These are phyloP conservation scores for Mycena vitilis DNA, from an alignment of 768 basidiomycete species.

Conservation along the genomic window DNA sequence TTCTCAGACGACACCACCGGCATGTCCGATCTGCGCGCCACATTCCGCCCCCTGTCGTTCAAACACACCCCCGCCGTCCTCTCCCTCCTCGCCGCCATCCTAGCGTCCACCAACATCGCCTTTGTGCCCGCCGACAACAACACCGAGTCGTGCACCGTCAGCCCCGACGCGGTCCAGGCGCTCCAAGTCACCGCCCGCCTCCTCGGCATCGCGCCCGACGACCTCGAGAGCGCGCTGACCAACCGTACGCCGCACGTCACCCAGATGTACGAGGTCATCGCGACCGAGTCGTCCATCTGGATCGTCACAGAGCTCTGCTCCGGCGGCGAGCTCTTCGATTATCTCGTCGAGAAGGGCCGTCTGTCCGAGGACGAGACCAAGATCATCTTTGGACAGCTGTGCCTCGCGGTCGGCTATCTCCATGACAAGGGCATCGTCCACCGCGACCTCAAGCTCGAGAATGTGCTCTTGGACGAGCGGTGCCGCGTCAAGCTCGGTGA, in stretches of 20 bases:
- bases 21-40: conserved; percentile 84
- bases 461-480: conserved; percentile 90
- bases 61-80: conserved; percentile 89
- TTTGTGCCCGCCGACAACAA: conserved; percentile 79
- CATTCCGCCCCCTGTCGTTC: conserved; percentile 88
- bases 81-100: conserved; percentile 81
- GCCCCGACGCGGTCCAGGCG: conserved; percentile 75
- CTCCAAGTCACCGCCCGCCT: conserved; percentile 79
- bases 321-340: conserved; percentile 98
- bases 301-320: conserved; percentile 97
- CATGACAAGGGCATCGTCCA: conserved; percentile 96
- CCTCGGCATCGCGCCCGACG: conserved; percentile 82
- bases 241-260: conserved; percentile 93
- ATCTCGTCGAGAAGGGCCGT: conserved; percentile 94
- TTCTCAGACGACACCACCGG: conserved; percentile 89
- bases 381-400: conserved; percentile 94
- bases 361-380: conserved; percentile 86
- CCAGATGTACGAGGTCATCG: conserved; percentile 97
- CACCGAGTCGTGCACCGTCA: conserved; percentile 61
- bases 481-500: conserved; percentile 94
- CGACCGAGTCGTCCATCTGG: conserved; percentile 96
- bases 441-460: conserved; percentile 96
- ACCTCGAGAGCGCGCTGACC: conserved; percentile 82
- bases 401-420: conserved; percentile 92
- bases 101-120: conserved; percentile 76